Evolutionary conservation across 2,329 filamentous ascomycete genomes (phyloP).

Genomic region (Berkeleyomyces basicola): DNA sequence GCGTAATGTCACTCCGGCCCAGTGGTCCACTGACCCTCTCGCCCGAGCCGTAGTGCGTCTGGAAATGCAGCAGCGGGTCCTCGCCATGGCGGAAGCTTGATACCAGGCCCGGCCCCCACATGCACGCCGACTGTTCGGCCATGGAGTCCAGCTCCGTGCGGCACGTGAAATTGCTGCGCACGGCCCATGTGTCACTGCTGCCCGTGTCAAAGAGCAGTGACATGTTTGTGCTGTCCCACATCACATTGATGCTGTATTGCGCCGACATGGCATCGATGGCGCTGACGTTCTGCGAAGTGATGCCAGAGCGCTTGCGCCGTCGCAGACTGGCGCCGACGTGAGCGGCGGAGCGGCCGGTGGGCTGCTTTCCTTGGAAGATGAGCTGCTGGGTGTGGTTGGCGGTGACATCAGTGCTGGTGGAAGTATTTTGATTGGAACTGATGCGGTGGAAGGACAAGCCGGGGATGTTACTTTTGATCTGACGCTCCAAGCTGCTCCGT

Average conservation of each 20-base stretch:
- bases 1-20: conserved; percentile 29
- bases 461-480: conserved; percentile 22
- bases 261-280: conserved; percentile 25
- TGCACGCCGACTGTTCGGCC: conserved; percentile 22
- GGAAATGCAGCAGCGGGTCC: conserved; percentile 29
- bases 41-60: conserved; percentile 31
- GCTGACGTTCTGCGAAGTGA: conserved; percentile 23
- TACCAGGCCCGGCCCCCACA: conserved; percentile 25
- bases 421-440: conserved; percentile 16
- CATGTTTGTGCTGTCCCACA: conserved; percentile 24
- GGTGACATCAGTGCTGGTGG: conserved; percentile 17
- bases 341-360: conserved; percentile 18
- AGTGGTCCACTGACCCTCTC: conserved; percentile 31
- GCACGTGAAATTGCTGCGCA: conserved; percentile 26
- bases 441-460: conserved; percentile 24
- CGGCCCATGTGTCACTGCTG: conserved; percentile 36
- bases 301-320: neutral
- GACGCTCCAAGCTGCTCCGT: neutral
- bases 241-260: conserved; percentile 27
- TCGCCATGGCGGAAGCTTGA: conserved; percentile 25
- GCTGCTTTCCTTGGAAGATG: conserved; percentile 18
- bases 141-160: conserved; percentile 21
- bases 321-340: conserved; percentile 18
- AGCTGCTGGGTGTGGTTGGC: conserved; percentile 22
- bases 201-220: conserved; percentile 34